Base-by-base conservation (phyloP, 2,329 filamentous ascomycete genomes). In the Arthrobotrys conoides region DNA sequence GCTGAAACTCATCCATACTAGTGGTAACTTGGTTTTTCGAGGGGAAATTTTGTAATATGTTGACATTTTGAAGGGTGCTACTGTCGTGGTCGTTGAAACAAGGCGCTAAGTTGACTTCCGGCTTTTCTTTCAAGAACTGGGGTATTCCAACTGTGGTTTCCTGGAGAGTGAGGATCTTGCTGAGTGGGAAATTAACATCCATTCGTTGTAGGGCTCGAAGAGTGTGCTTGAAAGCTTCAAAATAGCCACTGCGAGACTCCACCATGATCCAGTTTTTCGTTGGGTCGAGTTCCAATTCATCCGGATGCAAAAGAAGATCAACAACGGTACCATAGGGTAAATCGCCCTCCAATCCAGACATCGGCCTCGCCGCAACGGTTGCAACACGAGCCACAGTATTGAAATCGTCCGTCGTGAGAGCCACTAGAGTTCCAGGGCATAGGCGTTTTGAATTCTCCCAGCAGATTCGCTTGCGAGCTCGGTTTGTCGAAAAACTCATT, bases 181-280 rank as follows among this genome's bases (percentile, higher is more conserved):
- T 86, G 0, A 93, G 84, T 0, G 88, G 86, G n/a, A 91, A 91
- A 3, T 85, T 84, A 78, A 83, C 83, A 71, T 84, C 87, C 84
- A 88, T 83, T 84, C 90, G 86, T 85, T 97, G 93, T 0, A 97
- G 84, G 0, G 92, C 91, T 14, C 89, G 85, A 83, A 97, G 87
- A 0, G 90, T 91, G 83, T 97, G 90, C 0, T 92, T 88, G 44
- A 89, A 87, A 0, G 92, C 89, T 83, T 97, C 94, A 80, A 90
- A 97, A 83, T 94, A 97, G 0, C 92, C 91, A 0, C 84, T 84
- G 2, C 90, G 88, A 0, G 91, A 88, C 82, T 97, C 93, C 0
- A 97, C 85, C 92, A 97, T 97, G 10, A 94, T 84, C 83, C 90
- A 91, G 81, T 92, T 90, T 38, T 88, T 84, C 16, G 88, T 87